phyloP scores from a whole-genome alignment of 148 eudicot genomes.

The Nepenthes mirabilis region DNA sequence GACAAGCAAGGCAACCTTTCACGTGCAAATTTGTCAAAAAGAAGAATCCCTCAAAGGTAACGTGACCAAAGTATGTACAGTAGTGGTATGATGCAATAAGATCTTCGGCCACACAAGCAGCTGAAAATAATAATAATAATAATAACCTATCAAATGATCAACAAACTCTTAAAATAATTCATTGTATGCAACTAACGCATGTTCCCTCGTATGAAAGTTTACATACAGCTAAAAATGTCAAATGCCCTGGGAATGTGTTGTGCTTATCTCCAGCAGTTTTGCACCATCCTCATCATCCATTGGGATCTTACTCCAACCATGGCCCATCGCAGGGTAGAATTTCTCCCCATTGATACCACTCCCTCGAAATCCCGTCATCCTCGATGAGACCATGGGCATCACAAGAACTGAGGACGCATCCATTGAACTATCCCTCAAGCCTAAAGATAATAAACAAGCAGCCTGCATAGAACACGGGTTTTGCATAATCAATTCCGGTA shows the following conservation, averaged over 20 bases:
- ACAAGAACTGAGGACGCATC: constrained; percentile 82
- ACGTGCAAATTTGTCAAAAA: too few relatives aligned
- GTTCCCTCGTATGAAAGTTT: too few relatives aligned
- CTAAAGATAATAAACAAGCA: constrained; percentile 60
- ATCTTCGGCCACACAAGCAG: neutral
- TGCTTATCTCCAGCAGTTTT: constrained; percentile 36
- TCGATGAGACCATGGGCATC: constrained; percentile 97
- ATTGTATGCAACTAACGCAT: too few relatives aligned
- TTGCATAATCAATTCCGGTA: neutral
- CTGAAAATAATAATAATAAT: too few relatives aligned
- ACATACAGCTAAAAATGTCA: constrained; percentile 7
- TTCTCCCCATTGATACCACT: constrained; percentile 37
- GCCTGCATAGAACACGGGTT: constrained; percentile 28
- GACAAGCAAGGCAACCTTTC: too few relatives aligned
- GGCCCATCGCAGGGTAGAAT: constrained; percentile 42
- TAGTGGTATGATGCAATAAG: neutral
- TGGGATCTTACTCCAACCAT: constrained; percentile 57
- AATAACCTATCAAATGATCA: too few relatives aligned
- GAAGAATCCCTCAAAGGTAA: too few relatives aligned
- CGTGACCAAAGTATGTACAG: too few relatives aligned
- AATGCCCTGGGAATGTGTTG: constrained; percentile 27
- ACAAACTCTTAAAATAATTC: too few relatives aligned
- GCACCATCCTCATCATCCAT: constrained; percentile 47
- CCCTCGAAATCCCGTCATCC: constrained; percentile 80
- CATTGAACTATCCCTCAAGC: constrained; percentile 75